Evolutionary conservation across 2,329 filamentous ascomycete species (phyloP), one percentile per base, ranked within the genome.

Genomic region (Claviceps pusilla): DNA sequence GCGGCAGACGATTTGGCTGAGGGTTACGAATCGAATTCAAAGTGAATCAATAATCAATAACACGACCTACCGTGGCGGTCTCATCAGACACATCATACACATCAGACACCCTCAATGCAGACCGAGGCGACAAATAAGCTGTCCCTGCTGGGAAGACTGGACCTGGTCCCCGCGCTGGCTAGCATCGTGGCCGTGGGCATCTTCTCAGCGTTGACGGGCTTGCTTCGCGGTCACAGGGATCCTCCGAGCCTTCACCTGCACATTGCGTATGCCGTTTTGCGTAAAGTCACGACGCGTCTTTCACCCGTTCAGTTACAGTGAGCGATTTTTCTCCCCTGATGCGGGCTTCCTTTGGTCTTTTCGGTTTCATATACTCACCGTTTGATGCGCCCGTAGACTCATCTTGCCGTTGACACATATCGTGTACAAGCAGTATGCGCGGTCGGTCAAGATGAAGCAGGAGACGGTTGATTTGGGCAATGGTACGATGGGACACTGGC

Each of bases 401-500:
- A 54, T 62, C 35, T 58, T 54, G 19, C 58, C 60, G 7, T 37
- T 55, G 46, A 62, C 58, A 5, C 47, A 59, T 42, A 48, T 55
- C 24, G 53, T 58, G 41, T 62, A 62, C 53, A 45, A 54, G n/a
- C 51, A 24, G 39, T 62, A 61, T 51, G 56, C 57, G 12, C 54
- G 57, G 16, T 46, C 58, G 4, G 51, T 49, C 2, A 55, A 53
- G 3, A 51, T 59, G 5, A 35, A 50, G 48, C 51, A 57, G 2
- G 51, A 59, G 31, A 61, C 58, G 14, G 59, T 62, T 11, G 58
- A 58, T 39, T 47, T 61, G 24, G 55, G 46, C 1, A 31, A 60
- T 45, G 59, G 59, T 5, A 58, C 56, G 0, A 48, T 57, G 45
- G 60, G 58, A 3, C 60, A 62, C 54, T 62, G 60, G 60, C 52